Conservation (phyloP, 306 rosid species). For the Luffa aegyptiaca region DNA sequence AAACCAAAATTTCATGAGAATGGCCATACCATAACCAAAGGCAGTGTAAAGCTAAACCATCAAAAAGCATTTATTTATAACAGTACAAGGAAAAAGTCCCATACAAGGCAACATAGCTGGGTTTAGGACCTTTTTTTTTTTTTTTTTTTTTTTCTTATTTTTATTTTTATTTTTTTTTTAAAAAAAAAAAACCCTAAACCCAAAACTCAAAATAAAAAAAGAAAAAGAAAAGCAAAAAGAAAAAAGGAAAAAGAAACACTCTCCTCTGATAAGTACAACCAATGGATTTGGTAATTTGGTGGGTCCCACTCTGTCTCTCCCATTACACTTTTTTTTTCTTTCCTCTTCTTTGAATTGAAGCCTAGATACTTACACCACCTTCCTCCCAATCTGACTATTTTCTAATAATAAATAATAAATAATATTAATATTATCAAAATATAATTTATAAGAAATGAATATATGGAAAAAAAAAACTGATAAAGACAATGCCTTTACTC, state of each 20-base stretch:
- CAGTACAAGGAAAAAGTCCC: background rate
- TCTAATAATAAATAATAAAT: background rate
- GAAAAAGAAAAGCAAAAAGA: background rate
- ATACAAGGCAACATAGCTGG: background rate
- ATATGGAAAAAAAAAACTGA: background rate
- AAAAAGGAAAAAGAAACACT: background rate
- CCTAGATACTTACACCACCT: conserved; percentile 22
- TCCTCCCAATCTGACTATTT: background rate
- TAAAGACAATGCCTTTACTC: conserved; percentile 9
- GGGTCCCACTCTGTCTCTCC: conserved; percentile 24
- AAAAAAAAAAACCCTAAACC: background rate
- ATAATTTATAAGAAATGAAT: background rate
- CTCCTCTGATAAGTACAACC: conserved; percentile 17
- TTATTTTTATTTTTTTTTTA: no score
- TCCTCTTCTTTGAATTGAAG: background rate
- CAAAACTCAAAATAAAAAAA: background rate
- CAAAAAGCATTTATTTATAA: background rate
- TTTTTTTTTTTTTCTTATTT: no score
- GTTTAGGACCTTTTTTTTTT: background rate
- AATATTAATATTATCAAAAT: background rate
- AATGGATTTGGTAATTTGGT: conserved; percentile 24
- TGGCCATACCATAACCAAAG: background rate
- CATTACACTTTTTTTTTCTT: conserved; percentile 8
- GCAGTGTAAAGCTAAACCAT: background rate
- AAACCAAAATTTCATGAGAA: conserved; percentile 9